Evolutionary conservation across 1,139 yeast species (phyloP), one percentile per base, ranked within the genome.

Genomic region (Geotrichum carabidarum): DNA sequence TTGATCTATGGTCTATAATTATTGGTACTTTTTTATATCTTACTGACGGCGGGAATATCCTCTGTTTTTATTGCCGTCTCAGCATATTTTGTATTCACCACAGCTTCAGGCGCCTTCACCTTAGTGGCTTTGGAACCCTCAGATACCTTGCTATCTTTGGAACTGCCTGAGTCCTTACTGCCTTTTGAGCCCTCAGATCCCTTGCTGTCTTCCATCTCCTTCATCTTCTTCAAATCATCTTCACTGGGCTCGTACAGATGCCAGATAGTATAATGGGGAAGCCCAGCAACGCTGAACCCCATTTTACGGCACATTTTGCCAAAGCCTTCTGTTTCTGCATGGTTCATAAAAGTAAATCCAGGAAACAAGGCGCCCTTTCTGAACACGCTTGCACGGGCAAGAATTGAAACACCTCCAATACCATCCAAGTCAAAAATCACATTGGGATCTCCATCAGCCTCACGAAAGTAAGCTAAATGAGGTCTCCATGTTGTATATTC

Each of bases 401-500:
- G 75, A 61, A 89, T 86, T 1, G 94, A 85, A 40, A 88, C 96
- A 60, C 96, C 96, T 37, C 96, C 96, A 64, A 88, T 86, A 50
- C 96, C 96, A 68, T 88, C 96, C 58, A 88, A 75, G 56, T 85
- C 93, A 81, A 87, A 83, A 42, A 95, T 91, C 65, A 87, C 96
- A 67, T 86, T 86, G 3, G 89, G 90, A 67, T 86, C 85, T 36
- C 95, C 95, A 63, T 85, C 79, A 3, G 89, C 87, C 63, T 83
- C 89, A 61, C 96, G 76, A 64, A 88, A 76, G 68, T 89, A 88
- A 0, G 96, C 96, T 62, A 88, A 76, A 71, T 88, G 96, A 2
- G 94, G 91, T 67, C 96, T 78, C 95, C 95, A 89, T 0, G 96
- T 88, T 54, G 91, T 90, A 69, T 86, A 88, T 69, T 89, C 96